These are phyloP conservation scores for Starmerella cellae DNA, from an alignment of 805 yeast species.

Conservation along the genomic window DNA sequence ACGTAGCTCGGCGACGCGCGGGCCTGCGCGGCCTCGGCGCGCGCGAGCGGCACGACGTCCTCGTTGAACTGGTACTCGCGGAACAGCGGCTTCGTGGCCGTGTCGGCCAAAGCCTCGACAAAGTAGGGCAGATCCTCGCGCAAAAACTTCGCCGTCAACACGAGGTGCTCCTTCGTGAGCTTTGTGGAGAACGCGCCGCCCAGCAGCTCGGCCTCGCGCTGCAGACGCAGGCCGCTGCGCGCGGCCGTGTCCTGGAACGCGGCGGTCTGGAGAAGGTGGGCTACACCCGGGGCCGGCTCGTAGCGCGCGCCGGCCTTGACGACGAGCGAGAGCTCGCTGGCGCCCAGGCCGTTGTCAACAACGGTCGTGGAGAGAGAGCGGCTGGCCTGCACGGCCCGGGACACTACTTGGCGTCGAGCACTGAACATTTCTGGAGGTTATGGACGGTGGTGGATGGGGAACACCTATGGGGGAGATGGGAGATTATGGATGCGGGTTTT, in stretches of 20 bases:
- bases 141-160: slow-evolving; percentile 69
- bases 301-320: slow-evolving; percentile 72
- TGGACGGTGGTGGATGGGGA: not conserved
- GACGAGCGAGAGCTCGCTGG: slow-evolving; percentile 65
- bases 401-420: slow-evolving; percentile 11
- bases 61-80: slow-evolving; percentile 76
- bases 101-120: slow-evolving; percentile 71
- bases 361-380: slow-evolving; percentile 9
- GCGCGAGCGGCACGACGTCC: slow-evolving; percentile 66
- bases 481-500: not conserved
- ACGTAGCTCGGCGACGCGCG: slow-evolving; percentile 38
- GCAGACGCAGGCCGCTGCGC: slow-evolving; percentile 81
- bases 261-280: slow-evolving; percentile 75
- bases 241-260: slow-evolving; percentile 63
- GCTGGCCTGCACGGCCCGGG: slow-evolving; percentile 8
- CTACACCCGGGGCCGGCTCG: slow-evolving; percentile 55
- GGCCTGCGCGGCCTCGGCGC: slow-evolving; percentile 40
- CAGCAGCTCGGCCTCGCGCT: slow-evolving; percentile 84
- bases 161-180: slow-evolving; percentile 74
- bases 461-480: too few relatives aligned
- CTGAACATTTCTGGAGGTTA: slow-evolving; percentile 5
- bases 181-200: slow-evolving; percentile 66
- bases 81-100: slow-evolving; percentile 50
- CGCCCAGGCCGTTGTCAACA: slow-evolving; percentile 45
- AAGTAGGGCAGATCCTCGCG: slow-evolving; percentile 83